phyloP scores from a whole-genome alignment of 139 green algal species.

The Astrephomene gubernaculifera region DNA sequence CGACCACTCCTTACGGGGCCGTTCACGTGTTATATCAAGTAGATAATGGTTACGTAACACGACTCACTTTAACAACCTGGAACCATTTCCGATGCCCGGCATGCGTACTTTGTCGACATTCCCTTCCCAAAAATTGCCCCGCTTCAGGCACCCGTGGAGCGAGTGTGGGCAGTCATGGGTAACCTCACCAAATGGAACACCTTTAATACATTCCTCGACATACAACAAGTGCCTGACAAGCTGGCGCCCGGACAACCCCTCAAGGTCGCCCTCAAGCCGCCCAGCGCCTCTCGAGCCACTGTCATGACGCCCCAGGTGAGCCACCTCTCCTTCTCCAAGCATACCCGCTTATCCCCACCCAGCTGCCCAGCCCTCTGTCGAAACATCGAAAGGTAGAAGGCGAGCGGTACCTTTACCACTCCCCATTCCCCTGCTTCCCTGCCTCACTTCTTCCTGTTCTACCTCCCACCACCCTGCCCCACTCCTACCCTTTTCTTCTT shows the following conservation, averaged over 20 bases:
- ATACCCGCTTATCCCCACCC: not conserved
- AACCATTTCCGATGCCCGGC: not conserved
- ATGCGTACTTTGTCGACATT: not conserved
- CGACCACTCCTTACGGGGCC: not conserved
- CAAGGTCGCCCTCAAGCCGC: not conserved
- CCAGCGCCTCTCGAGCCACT: not conserved
- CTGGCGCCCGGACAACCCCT: not conserved
- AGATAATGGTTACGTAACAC: no score
- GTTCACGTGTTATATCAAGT: not conserved
- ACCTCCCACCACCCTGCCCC: not conserved
- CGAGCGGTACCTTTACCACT: no score
- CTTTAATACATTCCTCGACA: conserved; percentile 10
- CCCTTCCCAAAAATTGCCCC: not conserved
- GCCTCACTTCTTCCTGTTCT: not conserved
- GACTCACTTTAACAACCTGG: not conserved
- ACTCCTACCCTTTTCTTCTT: not conserved
- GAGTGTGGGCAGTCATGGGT: not conserved
- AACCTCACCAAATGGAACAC: not conserved
- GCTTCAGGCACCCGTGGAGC: conserved; percentile 7
- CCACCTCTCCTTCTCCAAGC: not conserved
- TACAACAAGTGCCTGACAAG: not conserved
- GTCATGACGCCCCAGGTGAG: conserved; percentile 7
- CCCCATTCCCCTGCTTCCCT: not conserved
- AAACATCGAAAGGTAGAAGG: no score
- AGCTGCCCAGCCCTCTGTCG: not conserved